Base-by-base conservation (phyloP, 2,329 filamentous ascomycete genomes). In the Pyrenophora seminiperda region DNA sequence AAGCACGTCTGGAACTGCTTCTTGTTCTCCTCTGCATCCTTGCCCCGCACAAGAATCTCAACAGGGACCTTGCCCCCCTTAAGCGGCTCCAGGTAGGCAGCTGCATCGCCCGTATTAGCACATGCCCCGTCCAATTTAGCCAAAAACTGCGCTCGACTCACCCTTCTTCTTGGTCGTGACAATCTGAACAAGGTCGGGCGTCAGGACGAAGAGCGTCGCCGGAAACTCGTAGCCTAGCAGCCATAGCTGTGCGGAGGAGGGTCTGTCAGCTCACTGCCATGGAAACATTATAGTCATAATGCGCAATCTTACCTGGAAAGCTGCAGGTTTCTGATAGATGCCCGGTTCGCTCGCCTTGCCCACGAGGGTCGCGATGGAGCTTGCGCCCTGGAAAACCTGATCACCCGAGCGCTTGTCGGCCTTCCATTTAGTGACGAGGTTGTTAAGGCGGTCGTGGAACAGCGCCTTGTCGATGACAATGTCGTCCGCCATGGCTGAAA, bases 101-200 rank as follows among this genome's bases (percentile, higher is more conserved):
- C 92, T 96, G 64, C 31, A 60, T 30, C 44, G 42, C 62, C 79
- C 48, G 80, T 74, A 51, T 60, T 54, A 66, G 61, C 55, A 43
- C n/a, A 5, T 19, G n/a, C 11, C 30, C 27, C 30, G n/a, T n/a
- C 43, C 33, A 38, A 37, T n/a, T 15, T 13, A 37, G 20, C 7
- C 15, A 5, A n/a, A n/a, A n/a, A 9, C 9, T 17, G 24, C 17
- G 15, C 13, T 14, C 19, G 18, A 54, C 66, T 58, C 72, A 96
- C 91, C 93, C 85, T 99, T 99, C 78, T 99, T 99, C 51, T 90
- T 88, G 5, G 94, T 99, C 5, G 94, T 99, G 59, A 99, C 86
- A 52, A 97, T 88, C 76, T 94, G 95, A 64, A 97, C 81, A 38
- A 86, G 85, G 54, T 97, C 94, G 54, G 87, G 79, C 1, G 93